A percentile compares a stretch with the other conserved stretches of the same genome.
phyloP scores from a whole-genome alignment of 2,329 filamentous ascomycete species.

The Xylariaceae sp. region DNA sequence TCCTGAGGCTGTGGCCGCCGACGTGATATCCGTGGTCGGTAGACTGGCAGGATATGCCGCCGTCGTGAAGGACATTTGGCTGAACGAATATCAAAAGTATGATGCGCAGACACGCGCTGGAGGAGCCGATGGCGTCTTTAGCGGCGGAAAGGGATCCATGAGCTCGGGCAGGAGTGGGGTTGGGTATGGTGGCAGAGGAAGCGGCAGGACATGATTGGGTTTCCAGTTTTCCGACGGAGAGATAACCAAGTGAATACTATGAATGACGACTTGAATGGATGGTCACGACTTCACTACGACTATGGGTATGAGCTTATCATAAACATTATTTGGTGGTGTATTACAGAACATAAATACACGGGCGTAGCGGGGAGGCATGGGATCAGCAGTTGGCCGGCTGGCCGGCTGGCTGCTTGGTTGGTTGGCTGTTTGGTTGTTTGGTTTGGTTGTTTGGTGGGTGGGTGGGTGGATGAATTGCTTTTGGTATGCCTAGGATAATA shows the following conservation, averaged over 20 bases:
- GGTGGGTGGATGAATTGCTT: not conserved
- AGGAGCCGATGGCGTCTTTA: conserved; percentile 12
- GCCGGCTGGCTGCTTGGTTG: too few species aligned
- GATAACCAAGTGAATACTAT: not conserved
- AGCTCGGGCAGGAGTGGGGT: conserved; percentile 14
- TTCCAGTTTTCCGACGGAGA: not conserved
- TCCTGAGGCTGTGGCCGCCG: conserved; percentile 56
- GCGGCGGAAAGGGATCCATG: conserved; percentile 13
- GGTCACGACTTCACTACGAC: conserved; percentile 2
- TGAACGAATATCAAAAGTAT: conserved; percentile 52
- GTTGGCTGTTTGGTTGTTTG: too few species aligned
- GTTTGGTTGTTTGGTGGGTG: too few species aligned
- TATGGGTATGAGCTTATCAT: conserved; percentile 6
- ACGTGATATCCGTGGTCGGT: conserved; percentile 43
- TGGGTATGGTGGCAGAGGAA: conserved; percentile 13
- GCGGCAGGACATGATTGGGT: conserved; percentile 4
- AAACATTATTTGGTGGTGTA: not conserved
- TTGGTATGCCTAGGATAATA: conserved; percentile 12
- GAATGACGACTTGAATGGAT: conserved; percentile 16
- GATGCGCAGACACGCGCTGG: conserved; percentile 41
- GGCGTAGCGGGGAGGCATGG: not conserved
- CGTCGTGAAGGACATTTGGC: conserved; percentile 50
- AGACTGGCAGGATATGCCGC: conserved; percentile 43
- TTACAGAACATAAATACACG: not conserved
- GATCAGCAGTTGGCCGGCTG: too few species aligned